Evolutionary conservation across 106 monocot genomes (phyloP), one percentile per base, ranked within the genome.

Genomic region (Dendrobium huoshanense): DNA sequence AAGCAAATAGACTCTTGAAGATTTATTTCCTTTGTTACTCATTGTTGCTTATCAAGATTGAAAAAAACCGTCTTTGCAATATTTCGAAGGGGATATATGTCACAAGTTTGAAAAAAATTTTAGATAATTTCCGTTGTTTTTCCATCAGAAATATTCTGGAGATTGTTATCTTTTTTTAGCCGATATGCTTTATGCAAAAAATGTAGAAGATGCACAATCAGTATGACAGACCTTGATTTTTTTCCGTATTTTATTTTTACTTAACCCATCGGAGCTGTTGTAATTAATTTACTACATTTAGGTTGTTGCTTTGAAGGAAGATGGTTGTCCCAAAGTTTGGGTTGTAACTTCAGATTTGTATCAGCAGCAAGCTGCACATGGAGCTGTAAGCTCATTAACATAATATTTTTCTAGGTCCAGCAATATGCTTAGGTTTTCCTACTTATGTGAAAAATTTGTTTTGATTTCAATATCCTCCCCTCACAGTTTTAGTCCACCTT

Each of bases 301-400:
- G 94, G 90, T 94, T 84, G 90, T 80, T 61, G 90, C 92, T 83
- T 78, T 94, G 81, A 90, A 56, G 79, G 86, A 79, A 40, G 92
- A 94, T 80, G 94, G 90, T 43, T 90, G 90, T 75, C 96, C 96
- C 20, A 95, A 87, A 88, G 90, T 92, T 77, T 90, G 94, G 90
- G 96, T 94, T 82, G 94, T 94, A 75, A 94, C 94, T 64, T 97
- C 96, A 80, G 96, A 97, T 91, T 67, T 48, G 67, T 79, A 79
- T 77, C 84, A 94, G 79, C 92, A 97, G 79, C 94, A 90, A 80
- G 92, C 92, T 83, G 94, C 92, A 72, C 51, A 92, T 89, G 92
- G 89, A 85, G 88, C 90, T 40, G 96, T 94, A 92, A 18, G 84
- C 49, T 51, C 20, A 75, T 91, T 47, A 70, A 3, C 49, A 19